A percentile compares a stretch with the other conserved stretches of the same genome.
phyloP scores from a whole-genome alignment of 1,139 yeast genomes.

The Meyerozyma sp. region DNA sequence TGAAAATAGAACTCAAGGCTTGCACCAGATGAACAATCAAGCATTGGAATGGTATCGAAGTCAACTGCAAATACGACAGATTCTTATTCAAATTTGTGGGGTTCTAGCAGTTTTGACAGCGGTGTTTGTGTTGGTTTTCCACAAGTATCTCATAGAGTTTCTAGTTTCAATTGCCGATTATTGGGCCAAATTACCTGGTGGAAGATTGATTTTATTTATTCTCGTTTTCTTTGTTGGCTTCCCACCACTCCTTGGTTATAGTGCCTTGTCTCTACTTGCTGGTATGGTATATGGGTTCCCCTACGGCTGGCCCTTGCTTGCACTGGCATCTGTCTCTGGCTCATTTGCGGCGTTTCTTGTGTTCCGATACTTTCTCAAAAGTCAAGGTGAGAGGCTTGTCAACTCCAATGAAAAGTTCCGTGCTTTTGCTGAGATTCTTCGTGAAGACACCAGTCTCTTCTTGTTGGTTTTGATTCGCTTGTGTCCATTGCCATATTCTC shows the following conservation, averaged over 20 bases:
- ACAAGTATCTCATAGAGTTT: conserved; percentile 36
- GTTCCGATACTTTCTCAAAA: conserved; percentile 56
- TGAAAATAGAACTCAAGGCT: conserved; percentile 5
- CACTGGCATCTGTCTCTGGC: conserved; percentile 66
- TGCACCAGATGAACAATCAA: conserved; percentile 3
- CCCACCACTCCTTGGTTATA: conserved; percentile 87
- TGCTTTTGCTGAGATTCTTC: conserved; percentile 69
- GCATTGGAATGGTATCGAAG: conserved; percentile 10
- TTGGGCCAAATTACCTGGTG: conserved; percentile 42
- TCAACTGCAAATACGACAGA: conserved; percentile 9
- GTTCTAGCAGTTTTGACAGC: conserved; percentile 17
- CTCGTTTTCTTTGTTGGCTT: conserved; percentile 47
- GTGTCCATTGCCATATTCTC: conserved; percentile 90
- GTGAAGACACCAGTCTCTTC: conserved; percentile 58
- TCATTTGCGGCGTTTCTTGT: conserved; percentile 66
- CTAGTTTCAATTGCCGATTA: conserved; percentile 42
- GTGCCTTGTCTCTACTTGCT: conserved; percentile 58
- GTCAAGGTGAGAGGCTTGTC: conserved; percentile 46
- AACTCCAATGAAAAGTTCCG: conserved; percentile 60
- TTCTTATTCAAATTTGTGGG: conserved; percentile 8
- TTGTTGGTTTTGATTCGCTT: conserved; percentile 68
- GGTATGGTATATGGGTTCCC: conserved; percentile 87
- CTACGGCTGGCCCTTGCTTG: conserved; percentile 73
- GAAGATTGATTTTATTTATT: conserved; percentile 48
- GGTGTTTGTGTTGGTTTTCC: conserved; percentile 40